Evolutionary conservation across 257 asterid genomes (phyloP).

Genomic region (Nyctanthes arbortristis): DNA sequence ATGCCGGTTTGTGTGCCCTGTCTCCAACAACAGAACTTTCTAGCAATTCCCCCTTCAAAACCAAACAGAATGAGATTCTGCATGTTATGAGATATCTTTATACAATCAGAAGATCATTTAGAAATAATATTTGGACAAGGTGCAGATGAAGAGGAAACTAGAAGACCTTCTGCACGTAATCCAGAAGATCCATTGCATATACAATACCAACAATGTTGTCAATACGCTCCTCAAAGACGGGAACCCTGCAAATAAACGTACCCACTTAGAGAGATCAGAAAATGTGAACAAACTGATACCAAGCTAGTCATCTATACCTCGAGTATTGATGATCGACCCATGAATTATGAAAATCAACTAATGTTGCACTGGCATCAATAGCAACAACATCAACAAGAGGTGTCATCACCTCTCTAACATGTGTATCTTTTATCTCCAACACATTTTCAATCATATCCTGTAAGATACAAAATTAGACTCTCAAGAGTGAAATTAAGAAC

Average conservation of each 20-base stretch:
- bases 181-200: conserved; percentile 98
- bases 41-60: conserved; percentile 94
- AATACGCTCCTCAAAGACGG: conserved; percentile 94
- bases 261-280: conserved; percentile 18
- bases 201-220: conserved; percentile 98
- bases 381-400: conserved; percentile 98
- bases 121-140: conserved; percentile 17
- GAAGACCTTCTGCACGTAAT: conserved; percentile 85
- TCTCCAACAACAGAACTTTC: conserved; percentile 87
- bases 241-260: conserved; percentile 74
- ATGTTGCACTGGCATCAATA: conserved; percentile 85
- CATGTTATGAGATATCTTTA: conserved; percentile 46
- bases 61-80: conserved; percentile 58
- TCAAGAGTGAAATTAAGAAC: no score
- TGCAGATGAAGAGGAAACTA: conserved; percentile 25
- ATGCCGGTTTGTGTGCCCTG: conserved; percentile 97
- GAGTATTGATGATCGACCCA: conserved; percentile 99
- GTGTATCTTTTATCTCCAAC: conserved; percentile 96
- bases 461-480: conserved; percentile 25
- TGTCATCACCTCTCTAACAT: conserved; percentile 99
- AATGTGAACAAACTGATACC: not conserved
- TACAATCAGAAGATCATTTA: conserved; percentile 34
- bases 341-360: conserved; percentile 85
- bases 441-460: conserved; percentile 99
- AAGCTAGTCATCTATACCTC: conserved; percentile 58